Base-by-base conservation (phyloP, 2,329 filamentous ascomycete genomes). In the Trichothecium roseum region DNA sequence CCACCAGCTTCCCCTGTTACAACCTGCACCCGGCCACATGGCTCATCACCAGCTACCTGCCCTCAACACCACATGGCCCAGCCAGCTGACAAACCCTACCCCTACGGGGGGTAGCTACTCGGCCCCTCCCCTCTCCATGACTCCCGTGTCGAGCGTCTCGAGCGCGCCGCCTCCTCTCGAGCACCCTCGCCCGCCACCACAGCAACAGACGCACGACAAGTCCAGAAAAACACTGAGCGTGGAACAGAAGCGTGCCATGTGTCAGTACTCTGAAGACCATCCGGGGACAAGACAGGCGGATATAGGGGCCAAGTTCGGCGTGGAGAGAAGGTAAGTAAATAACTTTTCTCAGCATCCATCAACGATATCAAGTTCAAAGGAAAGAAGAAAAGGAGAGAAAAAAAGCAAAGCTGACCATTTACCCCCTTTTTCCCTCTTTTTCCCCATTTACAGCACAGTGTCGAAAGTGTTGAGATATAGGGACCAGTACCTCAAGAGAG, bases 391-490 rank as follows among this genome's bases (percentile, higher is more conserved):
- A n/a, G n/a, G n/a, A n/a, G n/a, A n/a, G n/a, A n/a, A n/a, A n/a
- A n/a, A n/a, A n/a, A n/a, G n/a, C n/a, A n/a, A n/a, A n/a, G n/a
- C n/a, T n/a, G n/a, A n/a, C n/a, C n/a, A n/a, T n/a, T n/a, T n/a
- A n/a, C n/a, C n/a, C n/a, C n/a, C n/a, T n/a, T n/a, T n/a, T n/a
- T n/a, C n/a, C n/a, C n/a, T n/a, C n/a, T n/a, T n/a, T n/a, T n/a
- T n/a, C n/a, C n/a, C n/a, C n/a, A n/a, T n/a, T n/a, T n/a, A n/a
- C n/a, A 98, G 91, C 64, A 98, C 91, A 33, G 91, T 98, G n/a
- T 98, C 91, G 37, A 98, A 98, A 56, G 91, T 96, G 37, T 62
- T 98, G 44, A 80, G 89, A 36, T 81, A 94, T 52, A 94, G 89
- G 63, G 91, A 98, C 44, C 91, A 93, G 56, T 96, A 94, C 59